Base-by-base conservation (phyloP, 371 early-diverging fungal species). In the Apophysomyces ossiformis region DNA sequence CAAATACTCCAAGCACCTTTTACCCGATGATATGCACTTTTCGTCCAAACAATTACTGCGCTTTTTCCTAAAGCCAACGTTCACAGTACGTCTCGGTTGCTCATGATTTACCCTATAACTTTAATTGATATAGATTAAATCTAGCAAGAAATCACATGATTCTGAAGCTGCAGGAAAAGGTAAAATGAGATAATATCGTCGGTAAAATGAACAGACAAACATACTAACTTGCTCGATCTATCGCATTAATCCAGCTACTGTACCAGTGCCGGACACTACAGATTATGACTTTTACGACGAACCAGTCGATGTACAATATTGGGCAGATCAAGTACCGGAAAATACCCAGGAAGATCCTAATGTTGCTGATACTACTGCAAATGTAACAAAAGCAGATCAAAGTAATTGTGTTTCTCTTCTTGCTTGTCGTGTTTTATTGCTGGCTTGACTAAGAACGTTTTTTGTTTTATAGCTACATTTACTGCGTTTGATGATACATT, bases 11-110 rank as follows among this genome's bases (percentile, higher is more conserved):
- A 68, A 66, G 54, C 80, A 91, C 66, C 70, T 90, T 39, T 81
- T 97, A 26, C 96, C 95, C 7, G 91, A 91, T 36, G 96, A 96
- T 73, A 83, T 92, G 62, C 92, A 93, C 63, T 95, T 93, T 75
- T 87, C 92, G 43, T 91, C 93, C 0, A 85, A 88, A 63, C 88
- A 90, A 58, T 75, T 96, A 64, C 75, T 93, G 59, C 82, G 83
- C 50, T 85, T 95, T 61, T 92, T 95, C 71, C 67, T 90, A 57
- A 96, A 95, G 70, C 94, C 96, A 4, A 70, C 75, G 21, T 84
- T 85, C 66, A 89, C 85, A 71, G 92, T 83, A 81, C 72, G 77
- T 79, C 16, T 1, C 21, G 21, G 9, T 13, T n/a, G 4, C 47
- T 21, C 32, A 11, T 50, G 7, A 8, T 16, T 21, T 50, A 7